A percentile compares a stretch with the other conserved stretches of the same genome.
These are phyloP conservation scores for Drechslera avenae DNA, from an alignment of 2,329 filamentous ascomycete genomes.

Conservation along the genomic window DNA sequence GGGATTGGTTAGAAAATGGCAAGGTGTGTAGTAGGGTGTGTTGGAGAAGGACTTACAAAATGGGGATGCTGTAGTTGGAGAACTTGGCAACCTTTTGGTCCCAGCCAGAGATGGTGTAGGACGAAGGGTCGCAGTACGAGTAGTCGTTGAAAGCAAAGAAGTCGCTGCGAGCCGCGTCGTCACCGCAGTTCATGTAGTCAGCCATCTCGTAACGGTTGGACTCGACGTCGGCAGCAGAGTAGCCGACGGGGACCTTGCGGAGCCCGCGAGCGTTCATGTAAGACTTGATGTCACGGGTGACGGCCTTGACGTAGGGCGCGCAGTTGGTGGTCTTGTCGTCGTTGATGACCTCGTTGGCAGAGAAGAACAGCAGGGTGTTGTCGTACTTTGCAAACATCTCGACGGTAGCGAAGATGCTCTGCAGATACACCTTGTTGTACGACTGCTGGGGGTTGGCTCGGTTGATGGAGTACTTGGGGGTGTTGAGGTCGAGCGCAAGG, in stretches of 20 bases:
- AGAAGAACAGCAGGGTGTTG: constrained; percentile 87
- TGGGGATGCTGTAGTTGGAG: constrained; percentile 81
- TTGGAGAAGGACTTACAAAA: constrained; percentile 62
- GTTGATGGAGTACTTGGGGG: constrained; percentile 86
- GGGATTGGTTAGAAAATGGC: constrained; percentile 22
- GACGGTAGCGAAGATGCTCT: constrained; percentile 84
- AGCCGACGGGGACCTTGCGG: constrained; percentile 75
- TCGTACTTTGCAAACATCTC: constrained; percentile 81
- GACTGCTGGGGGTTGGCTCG: constrained; percentile 72
- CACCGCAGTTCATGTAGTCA: constrained; percentile 90
- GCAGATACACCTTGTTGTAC: constrained; percentile 87
- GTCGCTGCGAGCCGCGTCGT: constrained; percentile 81
- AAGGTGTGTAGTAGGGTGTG: background rate
- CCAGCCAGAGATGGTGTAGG: constrained; percentile 77
- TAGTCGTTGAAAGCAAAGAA: constrained; percentile 92
- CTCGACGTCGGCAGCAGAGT: constrained; percentile 84
- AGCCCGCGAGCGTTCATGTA: constrained; percentile 75
- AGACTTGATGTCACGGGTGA: constrained; percentile 79
- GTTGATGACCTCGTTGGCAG: constrained; percentile 79
- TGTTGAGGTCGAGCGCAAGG: constrained; percentile 90
- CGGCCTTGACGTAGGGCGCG: constrained; percentile 72
- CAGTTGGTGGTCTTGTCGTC: constrained; percentile 65
- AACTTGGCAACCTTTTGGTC: constrained; percentile 87
- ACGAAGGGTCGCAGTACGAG: constrained; percentile 78
- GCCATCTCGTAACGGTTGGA: constrained; percentile 87